These are phyloP conservation scores for Suhomyces canberraensis DNA, from an alignment of 805 yeast genomes.

Conservation along the genomic window DNA sequence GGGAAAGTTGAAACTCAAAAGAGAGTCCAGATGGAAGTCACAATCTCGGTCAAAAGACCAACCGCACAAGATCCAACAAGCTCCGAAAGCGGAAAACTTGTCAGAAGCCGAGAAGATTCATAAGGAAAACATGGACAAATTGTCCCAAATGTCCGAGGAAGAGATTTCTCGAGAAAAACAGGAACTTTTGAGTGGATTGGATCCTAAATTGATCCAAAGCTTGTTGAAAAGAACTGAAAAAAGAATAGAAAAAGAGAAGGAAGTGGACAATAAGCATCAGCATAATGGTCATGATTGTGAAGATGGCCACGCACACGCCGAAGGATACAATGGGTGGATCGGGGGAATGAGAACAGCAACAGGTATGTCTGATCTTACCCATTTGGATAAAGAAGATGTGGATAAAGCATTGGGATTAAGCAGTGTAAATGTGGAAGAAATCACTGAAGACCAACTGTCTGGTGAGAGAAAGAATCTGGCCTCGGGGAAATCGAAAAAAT, in stretches of 20 bases:
- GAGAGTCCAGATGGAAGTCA: slow-evolving; percentile 47
- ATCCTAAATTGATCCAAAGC: slow-evolving; percentile 64
- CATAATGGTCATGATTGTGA: slow-evolving; percentile 11
- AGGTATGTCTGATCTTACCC: slow-evolving; percentile 28
- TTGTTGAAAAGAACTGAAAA: slow-evolving; percentile 55
- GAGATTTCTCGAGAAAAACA: slow-evolving; percentile 63
- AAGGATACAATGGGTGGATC: slow-evolving; percentile 41
- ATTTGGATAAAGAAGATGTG: slow-evolving; percentile 33
- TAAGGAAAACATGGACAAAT: slow-evolving; percentile 62
- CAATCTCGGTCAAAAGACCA: slow-evolving; percentile 2
- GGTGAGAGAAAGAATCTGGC: slow-evolving; percentile 1
- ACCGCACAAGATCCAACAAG: slow-evolving; percentile 2
- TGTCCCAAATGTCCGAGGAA: slow-evolving; percentile 60
- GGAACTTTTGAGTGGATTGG: slow-evolving; percentile 63
- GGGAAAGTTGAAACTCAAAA: slow-evolving; percentile 22
- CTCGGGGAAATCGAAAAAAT: slow-evolving; percentile 16
- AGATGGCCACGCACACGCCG: slow-evolving; percentile 33
- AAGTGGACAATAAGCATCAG: slow-evolving; percentile 15
- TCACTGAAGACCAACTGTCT: slow-evolving; percentile 4
- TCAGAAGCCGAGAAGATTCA: slow-evolving; percentile 75
- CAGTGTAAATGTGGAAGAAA: slow-evolving; percentile 20
- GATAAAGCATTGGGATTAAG: slow-evolving; percentile 34
- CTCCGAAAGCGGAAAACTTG: slow-evolving; percentile 17
- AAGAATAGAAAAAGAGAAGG: slow-evolving; percentile 26
- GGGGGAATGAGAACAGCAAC: slow-evolving; percentile 39